phyloP scores from a whole-genome alignment of 345 rosid species.

The Citropsis articulata region DNA sequence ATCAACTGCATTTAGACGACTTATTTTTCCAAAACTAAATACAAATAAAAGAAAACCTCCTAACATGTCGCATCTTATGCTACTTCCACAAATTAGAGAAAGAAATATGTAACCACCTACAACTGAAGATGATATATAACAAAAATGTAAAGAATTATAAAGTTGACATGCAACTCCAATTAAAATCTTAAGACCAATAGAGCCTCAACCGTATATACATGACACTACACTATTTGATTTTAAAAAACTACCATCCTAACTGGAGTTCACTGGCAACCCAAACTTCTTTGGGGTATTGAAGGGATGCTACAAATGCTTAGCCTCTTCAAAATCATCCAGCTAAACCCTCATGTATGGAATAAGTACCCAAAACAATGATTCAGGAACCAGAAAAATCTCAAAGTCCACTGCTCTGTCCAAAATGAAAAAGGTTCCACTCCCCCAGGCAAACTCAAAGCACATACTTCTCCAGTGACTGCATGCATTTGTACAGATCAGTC shows the following conservation, averaged over 20 bases:
- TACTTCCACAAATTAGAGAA: not conserved
- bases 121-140: not conserved
- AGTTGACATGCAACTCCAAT: not conserved
- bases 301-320: not conserved
- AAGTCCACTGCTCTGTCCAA: not conserved
- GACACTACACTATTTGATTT: not conserved
- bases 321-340: not conserved
- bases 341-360: not conserved
- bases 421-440: not conserved
- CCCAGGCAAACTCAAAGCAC: not conserved
- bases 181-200: not conserved
- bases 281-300: not conserved
- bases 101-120: not conserved
- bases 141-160: not conserved
- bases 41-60: slow-evolving; percentile 3
- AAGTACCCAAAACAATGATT: not conserved
- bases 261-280: not conserved
- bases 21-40: not conserved
- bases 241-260: not conserved
- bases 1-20: slow-evolving; percentile 15
- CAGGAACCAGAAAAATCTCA: not conserved
- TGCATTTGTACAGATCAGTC: not conserved
- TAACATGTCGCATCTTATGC: not conserved
- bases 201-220: not conserved
- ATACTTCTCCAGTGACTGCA: not conserved